Evolutionary conservation across 495 filamentous ascomycete genomes (phyloP).

Genomic region (Terfezia boudieri): DNA sequence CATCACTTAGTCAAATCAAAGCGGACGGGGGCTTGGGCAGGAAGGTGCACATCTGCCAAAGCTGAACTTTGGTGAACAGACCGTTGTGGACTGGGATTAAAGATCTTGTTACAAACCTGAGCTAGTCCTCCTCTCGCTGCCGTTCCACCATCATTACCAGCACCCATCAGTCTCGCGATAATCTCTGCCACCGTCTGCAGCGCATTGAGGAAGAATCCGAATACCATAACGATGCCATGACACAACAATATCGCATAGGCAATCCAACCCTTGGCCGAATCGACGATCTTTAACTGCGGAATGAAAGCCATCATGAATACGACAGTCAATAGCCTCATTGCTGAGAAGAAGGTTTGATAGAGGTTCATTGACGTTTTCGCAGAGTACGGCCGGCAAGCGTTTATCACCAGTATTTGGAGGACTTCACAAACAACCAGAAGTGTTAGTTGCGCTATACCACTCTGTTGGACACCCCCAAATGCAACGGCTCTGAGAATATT

Average conservation of each 20-base stretch:
- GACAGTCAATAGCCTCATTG: slow-evolving; percentile 52
- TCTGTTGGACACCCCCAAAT: slow-evolving; percentile 78
- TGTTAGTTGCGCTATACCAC: slow-evolving; percentile 77
- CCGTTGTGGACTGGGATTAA: not conserved
- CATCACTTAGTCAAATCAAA: not conserved
- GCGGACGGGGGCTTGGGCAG: not conserved
- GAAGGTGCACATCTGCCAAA: too few relatives aligned
- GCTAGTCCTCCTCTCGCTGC: slow-evolving; percentile 67
- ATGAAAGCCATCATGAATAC: slow-evolving; percentile 74
- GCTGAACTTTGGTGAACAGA: too few relatives aligned
- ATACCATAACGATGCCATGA: slow-evolving; percentile 68
- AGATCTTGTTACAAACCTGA: slow-evolving; percentile 27
- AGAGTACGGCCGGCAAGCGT: slow-evolving; percentile 77
- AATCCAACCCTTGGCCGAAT: slow-evolving; percentile 73
- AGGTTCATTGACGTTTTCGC: slow-evolving; percentile 92
- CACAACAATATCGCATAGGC: slow-evolving; percentile 78
- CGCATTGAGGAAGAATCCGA: slow-evolving; percentile 85
- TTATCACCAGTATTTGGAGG: slow-evolving; percentile 63
- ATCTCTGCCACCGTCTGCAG: slow-evolving; percentile 79
- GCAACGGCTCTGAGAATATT: slow-evolving; percentile 71
- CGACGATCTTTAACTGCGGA: slow-evolving; percentile 51
- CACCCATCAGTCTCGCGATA: slow-evolving; percentile 52
- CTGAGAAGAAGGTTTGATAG: slow-evolving; percentile 69
- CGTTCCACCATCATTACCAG: slow-evolving; percentile 46
- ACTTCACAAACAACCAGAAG: slow-evolving; percentile 86